These are phyloP conservation scores for Exophiala sideris DNA, from an alignment of 2,329 filamentous ascomycete species.

Conservation along the genomic window DNA sequence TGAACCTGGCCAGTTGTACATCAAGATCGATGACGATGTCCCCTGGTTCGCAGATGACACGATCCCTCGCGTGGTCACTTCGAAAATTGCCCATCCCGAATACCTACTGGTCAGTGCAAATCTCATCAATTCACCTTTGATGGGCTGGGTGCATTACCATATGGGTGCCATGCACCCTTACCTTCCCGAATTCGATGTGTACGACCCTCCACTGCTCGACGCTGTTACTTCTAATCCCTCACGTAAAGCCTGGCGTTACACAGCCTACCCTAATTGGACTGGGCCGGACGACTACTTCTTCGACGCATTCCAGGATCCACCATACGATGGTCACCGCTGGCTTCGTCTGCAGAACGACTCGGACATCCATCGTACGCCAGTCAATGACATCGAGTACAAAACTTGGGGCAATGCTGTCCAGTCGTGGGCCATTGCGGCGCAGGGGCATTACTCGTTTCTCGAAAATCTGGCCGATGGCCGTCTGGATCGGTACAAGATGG, in stretches of 20 bases:
- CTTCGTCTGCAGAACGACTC: constrained; percentile 43
- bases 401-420: constrained; percentile 23
- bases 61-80: constrained; percentile 54
- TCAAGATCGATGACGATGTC: constrained; percentile 47
- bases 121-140: constrained; percentile 55
- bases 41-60: constrained; percentile 44
- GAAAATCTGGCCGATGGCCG: constrained; percentile 44
- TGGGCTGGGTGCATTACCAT: constrained; percentile 55
- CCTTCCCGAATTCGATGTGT: constrained; percentile 43
- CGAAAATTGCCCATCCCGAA: constrained; percentile 51
- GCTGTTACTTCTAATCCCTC: constrained; percentile 4
- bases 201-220: constrained; percentile 6
- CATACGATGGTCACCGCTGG: constrained; percentile 48
- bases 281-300: constrained; percentile 34
- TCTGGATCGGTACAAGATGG: constrained; percentile 44
- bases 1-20: constrained; percentile 39
- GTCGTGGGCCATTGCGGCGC: constrained; percentile 5
- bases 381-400: constrained; percentile 48
- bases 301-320: constrained; percentile 32
- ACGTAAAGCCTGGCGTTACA: constrained; percentile 34
- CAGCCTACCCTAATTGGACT: constrained; percentile 35
- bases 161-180: constrained; percentile 53
- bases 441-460: constrained; percentile 38
- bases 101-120: constrained; percentile 54
- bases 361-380: constrained; percentile 46